These are phyloP conservation scores for Linnemannia exigua DNA, from an alignment of 192 early-diverging fungal species.

Conservation along the genomic window DNA sequence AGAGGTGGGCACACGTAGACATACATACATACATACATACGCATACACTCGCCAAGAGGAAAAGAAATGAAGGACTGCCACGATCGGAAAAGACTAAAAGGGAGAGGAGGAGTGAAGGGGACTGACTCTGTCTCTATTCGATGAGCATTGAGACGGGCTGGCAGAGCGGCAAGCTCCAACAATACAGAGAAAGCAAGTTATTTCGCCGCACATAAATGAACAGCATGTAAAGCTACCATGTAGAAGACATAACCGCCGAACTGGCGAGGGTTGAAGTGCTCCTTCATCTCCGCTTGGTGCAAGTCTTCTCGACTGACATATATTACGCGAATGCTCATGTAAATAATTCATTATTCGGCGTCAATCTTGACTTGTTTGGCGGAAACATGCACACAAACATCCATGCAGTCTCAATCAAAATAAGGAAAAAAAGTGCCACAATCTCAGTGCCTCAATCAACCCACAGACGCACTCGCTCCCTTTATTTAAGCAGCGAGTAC, in stretches of 20 bases:
- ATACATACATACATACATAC: background rate
- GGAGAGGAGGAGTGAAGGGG: background rate
- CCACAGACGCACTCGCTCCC: background rate
- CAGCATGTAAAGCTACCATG: background rate
- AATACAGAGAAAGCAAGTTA: background rate
- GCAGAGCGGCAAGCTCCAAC: background rate
- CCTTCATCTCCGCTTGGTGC: too few species aligned
- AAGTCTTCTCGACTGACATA: too few species aligned
- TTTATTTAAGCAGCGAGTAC: background rate
- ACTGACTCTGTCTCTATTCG: background rate
- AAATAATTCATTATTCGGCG: too few species aligned
- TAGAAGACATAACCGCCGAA: background rate
- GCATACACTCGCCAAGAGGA: background rate
- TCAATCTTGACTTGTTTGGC: too few species aligned
- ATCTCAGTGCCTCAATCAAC: background rate
- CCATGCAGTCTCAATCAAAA: background rate
- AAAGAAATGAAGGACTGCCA: background rate
- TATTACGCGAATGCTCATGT: too few species aligned
- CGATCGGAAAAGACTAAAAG: background rate
- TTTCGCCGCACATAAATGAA: background rate
- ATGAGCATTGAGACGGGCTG: background rate
- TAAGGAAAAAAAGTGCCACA: background rate
- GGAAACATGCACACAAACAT: background rate
- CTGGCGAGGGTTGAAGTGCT: background rate
- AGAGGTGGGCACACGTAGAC: too few species aligned